Base-by-base conservation (phyloP, 1,284 basidiomycete genomes). In the Tilletia caries region DNA sequence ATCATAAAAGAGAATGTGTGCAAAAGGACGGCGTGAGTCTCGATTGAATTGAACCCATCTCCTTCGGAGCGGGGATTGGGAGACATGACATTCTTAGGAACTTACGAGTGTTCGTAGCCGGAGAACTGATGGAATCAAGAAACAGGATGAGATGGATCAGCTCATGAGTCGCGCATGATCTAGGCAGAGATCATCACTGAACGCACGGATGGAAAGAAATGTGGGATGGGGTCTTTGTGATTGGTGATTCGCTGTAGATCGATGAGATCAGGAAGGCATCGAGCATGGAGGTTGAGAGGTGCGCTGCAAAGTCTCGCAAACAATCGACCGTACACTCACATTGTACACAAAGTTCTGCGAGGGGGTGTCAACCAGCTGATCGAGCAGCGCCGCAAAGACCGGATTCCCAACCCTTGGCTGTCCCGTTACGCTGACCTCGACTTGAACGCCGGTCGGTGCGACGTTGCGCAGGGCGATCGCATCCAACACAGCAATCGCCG, bases 401-500 rank as follows among this genome's bases (percentile, higher is more conserved):
- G 58, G 58, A 29, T 62, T 62, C 4, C 58, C 58, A 18, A 33
- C 58, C 27, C 58, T 29, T 3, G 23, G 32, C 18, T n/a, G 58
- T 27, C 27, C 58, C 33, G 58, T 62, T 6, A 29, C 32, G 58
- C 58, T 62, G 13, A 62, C 58, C 58, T 62, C 58, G 58, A 62
- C 29, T 4, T 2, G 32, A 62, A 62, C 32, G 13, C 15, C 18
- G 10, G 10, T 62, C 3, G 58, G 58, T 20, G 32, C 32, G 32
- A 62, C 33, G 13, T 20, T n/a, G 13, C 58, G 58, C 58, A 62
- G 32, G 10, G 58, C 58, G 33, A 62, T 29, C 12, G 6, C 58
- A 29, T n/a, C 32, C 29, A 33, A 23, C 33, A 62, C 12, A 15
- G 58, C 58, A 15, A 34, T n/a, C 10, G 32, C 33, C 27, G 58